Evolutionary conservation across 2,329 filamentous ascomycete genomes (phyloP).

Genomic region (Colletotrichum sp.): DNA sequence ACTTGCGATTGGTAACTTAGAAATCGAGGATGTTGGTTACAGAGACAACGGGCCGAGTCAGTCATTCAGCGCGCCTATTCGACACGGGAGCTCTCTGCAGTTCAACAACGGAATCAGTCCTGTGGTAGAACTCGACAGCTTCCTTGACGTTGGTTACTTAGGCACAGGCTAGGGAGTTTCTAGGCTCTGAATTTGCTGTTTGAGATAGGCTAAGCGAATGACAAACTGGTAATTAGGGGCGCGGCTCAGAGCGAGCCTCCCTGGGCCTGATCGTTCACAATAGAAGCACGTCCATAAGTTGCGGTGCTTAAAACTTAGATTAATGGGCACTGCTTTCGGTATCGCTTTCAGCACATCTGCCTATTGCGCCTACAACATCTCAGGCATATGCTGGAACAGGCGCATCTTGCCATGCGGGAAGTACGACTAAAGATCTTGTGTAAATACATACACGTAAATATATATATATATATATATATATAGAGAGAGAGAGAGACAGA

Average conservation of each 20-base stretch:
- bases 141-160: background rate
- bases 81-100: rapidly evolving
- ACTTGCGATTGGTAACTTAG: background rate
- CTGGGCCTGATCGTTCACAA: background rate
- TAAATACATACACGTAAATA: background rate
- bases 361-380: background rate
- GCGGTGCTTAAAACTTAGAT: background rate
- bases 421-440: too few relatives aligned
- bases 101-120: background rate
- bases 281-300: background rate
- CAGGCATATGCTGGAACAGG: background rate
- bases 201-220: too few relatives aligned
- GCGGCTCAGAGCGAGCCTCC: background rate
- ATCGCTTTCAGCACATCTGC: background rate
- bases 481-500: background rate
- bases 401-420: background rate
- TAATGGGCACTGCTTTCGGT: background rate
- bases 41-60: background rate
- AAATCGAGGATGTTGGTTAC: background rate
- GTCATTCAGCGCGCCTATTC: background rate
- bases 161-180: background rate
- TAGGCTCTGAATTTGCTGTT: background rate
- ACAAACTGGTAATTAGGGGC: rapidly evolving
- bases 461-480: background rate
- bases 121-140: background rate